Evolutionary conservation across 176 grass and related monocot species (phyloP).

Genomic region (Metroxylon sagu): DNA sequence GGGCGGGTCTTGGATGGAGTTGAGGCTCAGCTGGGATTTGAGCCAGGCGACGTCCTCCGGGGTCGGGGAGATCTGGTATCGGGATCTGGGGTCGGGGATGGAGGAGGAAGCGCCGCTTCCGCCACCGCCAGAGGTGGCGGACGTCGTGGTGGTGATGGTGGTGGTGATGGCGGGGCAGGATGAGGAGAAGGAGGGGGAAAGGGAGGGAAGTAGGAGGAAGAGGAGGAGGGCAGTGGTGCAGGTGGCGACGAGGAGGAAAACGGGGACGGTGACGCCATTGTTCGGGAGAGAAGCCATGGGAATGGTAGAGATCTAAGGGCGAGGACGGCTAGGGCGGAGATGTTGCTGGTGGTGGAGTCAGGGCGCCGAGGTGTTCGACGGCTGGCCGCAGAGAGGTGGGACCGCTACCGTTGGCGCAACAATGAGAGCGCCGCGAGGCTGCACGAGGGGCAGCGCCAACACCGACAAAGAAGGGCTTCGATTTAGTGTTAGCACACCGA

Average conservation of each 20-base stretch:
- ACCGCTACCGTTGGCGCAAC: no score
- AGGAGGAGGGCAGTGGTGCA: slow-evolving; percentile 49
- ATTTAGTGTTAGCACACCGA: no score
- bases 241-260: slow-evolving; percentile 42
- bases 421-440: no score
- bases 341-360: no score
- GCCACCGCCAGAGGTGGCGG: slow-evolving; percentile 31
- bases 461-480: no score
- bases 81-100: slow-evolving; percentile 18
- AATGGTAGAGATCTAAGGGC: no score
- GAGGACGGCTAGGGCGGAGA: no score
- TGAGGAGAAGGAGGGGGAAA: slow-evolving; percentile 10
- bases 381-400: no score
- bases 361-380: no score
- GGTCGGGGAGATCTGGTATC: slow-evolving; percentile 33
- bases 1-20: slow-evolving; percentile 38
- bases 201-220: slow-evolving; percentile 33
- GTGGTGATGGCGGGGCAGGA: slow-evolving; percentile 13
- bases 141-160: slow-evolving; percentile 29
- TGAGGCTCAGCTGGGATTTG: slow-evolving; percentile 44
- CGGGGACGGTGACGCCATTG: slow-evolving; percentile 45
- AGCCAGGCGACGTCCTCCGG: slow-evolving; percentile 61
- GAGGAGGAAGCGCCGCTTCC: slow-evolving; percentile 40
- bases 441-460: no score
- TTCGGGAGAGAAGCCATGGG: neutral